These are phyloP conservation scores for Letharia columbiana DNA, from an alignment of 495 filamentous ascomycete species.

Conservation along the genomic window DNA sequence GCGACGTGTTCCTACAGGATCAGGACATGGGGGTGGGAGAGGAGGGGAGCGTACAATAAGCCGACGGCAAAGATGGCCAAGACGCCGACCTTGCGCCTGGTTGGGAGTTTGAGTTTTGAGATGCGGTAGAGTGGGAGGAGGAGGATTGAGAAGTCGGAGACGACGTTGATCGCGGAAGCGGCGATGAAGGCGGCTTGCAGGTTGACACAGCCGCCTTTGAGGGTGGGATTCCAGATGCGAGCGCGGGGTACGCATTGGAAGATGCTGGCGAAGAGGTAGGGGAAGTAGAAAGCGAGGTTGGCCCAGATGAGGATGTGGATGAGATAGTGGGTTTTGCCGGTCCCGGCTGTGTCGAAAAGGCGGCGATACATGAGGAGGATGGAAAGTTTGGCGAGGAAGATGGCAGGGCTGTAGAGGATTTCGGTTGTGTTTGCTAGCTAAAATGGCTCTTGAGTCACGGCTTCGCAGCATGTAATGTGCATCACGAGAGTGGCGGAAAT, in stretches of 20 bases:
- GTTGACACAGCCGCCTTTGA: constrained; percentile 27
- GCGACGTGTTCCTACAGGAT: too few relatives aligned
- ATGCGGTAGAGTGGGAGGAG: constrained; percentile 28
- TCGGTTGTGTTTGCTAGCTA: constrained; percentile 1
- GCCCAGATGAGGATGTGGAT: constrained; percentile 15
- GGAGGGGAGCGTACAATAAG: constrained; percentile 20
- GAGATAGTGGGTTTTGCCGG: constrained; percentile 4
- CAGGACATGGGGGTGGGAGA: not conserved
- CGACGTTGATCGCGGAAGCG: constrained; percentile 25
- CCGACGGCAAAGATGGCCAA: constrained; percentile 31
- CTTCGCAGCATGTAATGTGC: too few relatives aligned
- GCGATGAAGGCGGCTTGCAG: constrained; percentile 23
- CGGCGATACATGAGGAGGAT: constrained; percentile 19
- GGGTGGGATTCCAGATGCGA: constrained; percentile 15
- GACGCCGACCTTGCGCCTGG: constrained; percentile 30
- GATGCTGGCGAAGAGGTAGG: not conserved
- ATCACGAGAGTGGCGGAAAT: not conserved
- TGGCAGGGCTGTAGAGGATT: constrained; percentile 11
- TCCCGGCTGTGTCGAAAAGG: constrained; percentile 10
- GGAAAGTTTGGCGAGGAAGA: constrained; percentile 16
- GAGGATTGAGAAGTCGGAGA: constrained; percentile 30
- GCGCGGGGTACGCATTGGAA: constrained; percentile 17
- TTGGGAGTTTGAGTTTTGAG: constrained; percentile 26
- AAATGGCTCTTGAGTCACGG: not conserved
- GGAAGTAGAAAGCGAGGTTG: constrained; percentile 11